Evolutionary conservation across 495 filamentous ascomycete species (phyloP).

Genomic region (Hypoxylon fragiforme): DNA sequence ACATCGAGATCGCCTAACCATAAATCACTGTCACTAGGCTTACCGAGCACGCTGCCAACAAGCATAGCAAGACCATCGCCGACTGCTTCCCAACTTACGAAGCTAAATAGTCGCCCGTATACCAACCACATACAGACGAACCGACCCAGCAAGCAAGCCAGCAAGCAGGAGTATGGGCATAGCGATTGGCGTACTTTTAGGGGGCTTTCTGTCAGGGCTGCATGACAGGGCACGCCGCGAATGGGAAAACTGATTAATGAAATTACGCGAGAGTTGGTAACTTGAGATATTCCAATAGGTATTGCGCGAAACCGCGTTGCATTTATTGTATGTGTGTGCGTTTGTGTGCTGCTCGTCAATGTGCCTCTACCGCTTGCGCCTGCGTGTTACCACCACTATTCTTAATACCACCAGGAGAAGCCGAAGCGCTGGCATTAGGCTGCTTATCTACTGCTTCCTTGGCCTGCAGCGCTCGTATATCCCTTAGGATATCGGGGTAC

Average conservation of each 20-base stretch:
- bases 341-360: conserved; percentile 30
- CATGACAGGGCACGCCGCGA: conserved; percentile 14
- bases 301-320: not conserved
- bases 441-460: conserved; percentile 34
- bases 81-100: conserved; percentile 58
- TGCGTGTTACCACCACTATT: conserved; percentile 28
- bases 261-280: conserved; percentile 19
- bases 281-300: conserved; percentile 7
- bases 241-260: conserved; percentile 22
- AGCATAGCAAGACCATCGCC: conserved; percentile 55
- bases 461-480: conserved; percentile 52
- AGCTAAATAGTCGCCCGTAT: conserved; percentile 22
- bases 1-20: not conserved
- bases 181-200: conserved; percentile 34
- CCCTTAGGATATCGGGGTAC: conserved; percentile 71
- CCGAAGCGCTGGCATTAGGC: conserved; percentile 13
- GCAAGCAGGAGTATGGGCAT: conserved; percentile 14
- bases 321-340: not conserved
- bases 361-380: conserved; percentile 43
- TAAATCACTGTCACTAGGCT: conserved; percentile 46
- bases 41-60: conserved; percentile 57
- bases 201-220: conserved; percentile 11
- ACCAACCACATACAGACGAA: too few relatives aligned
- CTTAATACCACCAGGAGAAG: conserved; percentile 29
- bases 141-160: not conserved